Evolutionary conservation across 148 eudicot genomes (phyloP).

Genomic region (Polygonum maritimum): DNA sequence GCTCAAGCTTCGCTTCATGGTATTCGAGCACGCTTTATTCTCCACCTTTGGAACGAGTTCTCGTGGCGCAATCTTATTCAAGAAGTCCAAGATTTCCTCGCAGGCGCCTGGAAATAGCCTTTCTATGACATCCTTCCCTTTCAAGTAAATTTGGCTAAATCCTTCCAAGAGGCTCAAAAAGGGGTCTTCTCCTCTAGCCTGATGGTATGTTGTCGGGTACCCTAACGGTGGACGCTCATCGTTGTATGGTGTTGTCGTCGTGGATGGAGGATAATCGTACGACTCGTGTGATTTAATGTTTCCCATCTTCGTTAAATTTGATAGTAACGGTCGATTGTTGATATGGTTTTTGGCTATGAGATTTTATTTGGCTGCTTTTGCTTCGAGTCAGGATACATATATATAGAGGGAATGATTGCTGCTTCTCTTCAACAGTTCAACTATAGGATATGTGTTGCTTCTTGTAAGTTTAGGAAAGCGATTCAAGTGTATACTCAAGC

Average conservation of each 20-base stretch:
- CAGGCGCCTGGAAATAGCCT: slow-evolving; percentile 1
- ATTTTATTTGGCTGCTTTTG: neutral
- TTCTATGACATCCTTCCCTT: slow-evolving; percentile 4
- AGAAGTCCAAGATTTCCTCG: neutral
- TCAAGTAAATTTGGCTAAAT: neutral
- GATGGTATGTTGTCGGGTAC: neutral
- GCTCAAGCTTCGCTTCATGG: slow-evolving; percentile 1
- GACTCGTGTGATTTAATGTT: neutral
- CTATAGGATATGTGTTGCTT: neutral
- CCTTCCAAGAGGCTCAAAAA: slow-evolving; percentile 1
- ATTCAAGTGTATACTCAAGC: neutral
- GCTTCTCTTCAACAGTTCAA: neutral
- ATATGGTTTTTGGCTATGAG: neutral
- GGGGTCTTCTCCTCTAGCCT: neutral
- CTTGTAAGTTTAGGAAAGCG: neutral
- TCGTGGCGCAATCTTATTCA: neutral
- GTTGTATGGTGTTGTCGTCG: neutral
- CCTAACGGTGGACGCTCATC: neutral
- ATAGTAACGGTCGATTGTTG: neutral
- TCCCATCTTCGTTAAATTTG: neutral
- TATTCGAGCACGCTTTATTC: neutral
- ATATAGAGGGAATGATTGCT: neutral
- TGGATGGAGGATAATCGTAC: neutral
- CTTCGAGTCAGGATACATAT: neutral
- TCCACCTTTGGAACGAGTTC: neutral